Base-by-base conservation (phyloP, 495 filamentous ascomycete genomes). In the Tuber magnatum region DNA sequence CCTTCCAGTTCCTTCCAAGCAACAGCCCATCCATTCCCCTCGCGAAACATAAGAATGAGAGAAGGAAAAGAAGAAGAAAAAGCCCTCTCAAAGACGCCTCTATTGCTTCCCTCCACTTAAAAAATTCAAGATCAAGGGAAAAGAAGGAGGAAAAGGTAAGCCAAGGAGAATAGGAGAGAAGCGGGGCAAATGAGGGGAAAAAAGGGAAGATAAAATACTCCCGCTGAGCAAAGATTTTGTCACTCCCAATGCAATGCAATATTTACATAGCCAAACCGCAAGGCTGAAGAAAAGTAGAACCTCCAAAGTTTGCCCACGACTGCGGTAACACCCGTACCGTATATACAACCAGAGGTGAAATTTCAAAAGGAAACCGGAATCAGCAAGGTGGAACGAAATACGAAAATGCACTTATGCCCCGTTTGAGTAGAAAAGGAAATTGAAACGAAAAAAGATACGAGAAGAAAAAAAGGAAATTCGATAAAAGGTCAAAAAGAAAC, bases 181-280 rank as follows among this genome's bases (percentile, higher is more conserved):
- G n/a, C 4, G 14, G 14, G 32, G 32, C 32, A 74, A 39, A 22
- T n/a, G 12, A 46, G 44, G 32, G 39, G 0, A 39, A 69, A 48
- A 68, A 69, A 69, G 39, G 7, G n/a, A 9, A 38, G 39, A 68
- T 24, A 56, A 69, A 75, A 32, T 3, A 39, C 51, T 56, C 71
- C 42, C 35, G 56, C 32, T 9, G 61, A 46, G 51, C 69, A 43
- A 32, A 40, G 22, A 56, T 42, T 73, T 42, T 65, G 35, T 35
- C 74, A 69, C 38, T 44, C 74, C 74, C 24, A 72, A 75, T 72
- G 70, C 74, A 75, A 75, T 72, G 70, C 69, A 72, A 56, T 73
- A 76, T 76, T 72, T 76, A 76, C 75, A 76, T 35, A 43, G n/a
- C 61, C 32, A 61, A n/a, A 40, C 41, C 20, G 0, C 48, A 73